Percentiles rank a stretch among this genome's conserved stretches.
Conservation (phyloP, 441 rosid species). For the Sinapis alba region DNA sequence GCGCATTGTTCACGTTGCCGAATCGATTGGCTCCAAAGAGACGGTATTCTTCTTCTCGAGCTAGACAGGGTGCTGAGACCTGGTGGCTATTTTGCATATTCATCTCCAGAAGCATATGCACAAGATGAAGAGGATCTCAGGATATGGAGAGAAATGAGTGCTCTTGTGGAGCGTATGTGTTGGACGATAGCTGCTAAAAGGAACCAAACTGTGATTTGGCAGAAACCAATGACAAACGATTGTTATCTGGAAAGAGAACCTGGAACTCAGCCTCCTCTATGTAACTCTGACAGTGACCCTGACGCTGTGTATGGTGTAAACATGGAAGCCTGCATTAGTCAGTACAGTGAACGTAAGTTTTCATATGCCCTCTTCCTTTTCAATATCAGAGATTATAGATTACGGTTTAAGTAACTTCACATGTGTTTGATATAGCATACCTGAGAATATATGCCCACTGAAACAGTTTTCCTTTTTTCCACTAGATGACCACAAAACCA, state of each 20-base stretch:
- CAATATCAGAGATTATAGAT: background rate
- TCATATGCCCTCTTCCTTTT: conserved; percentile 17
- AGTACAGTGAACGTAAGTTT: conserved; percentile 83
- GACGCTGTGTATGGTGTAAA: conserved; percentile 82
- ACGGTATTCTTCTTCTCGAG: conserved; percentile 97
- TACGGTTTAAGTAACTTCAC: background rate
- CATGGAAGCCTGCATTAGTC: conserved; percentile 95
- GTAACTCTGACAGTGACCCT: conserved; percentile 81
- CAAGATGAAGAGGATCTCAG: conserved; percentile 96
- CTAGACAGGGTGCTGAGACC: conserved; percentile 94
- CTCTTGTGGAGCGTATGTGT: conserved; percentile 89
- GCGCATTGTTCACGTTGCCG: conserved; percentile 98
- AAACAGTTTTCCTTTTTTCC: conserved; percentile 17
- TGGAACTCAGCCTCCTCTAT: conserved; percentile 87
- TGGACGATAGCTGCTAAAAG: conserved; percentile 92
- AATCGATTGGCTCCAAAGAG: conserved; percentile 98
- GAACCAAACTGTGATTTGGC: conserved; percentile 96
- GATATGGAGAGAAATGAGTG: conserved; percentile 96
- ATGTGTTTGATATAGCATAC: background rate
- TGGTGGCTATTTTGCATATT: conserved; percentile 97
- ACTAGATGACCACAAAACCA: conserved; percentile 71
- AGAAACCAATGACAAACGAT: conserved; percentile 89
- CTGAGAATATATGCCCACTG: conserved; percentile 20
- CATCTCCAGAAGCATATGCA: conserved; percentile 99
- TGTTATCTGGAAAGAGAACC: conserved; percentile 85